Conservation (phyloP, 345 rosid genomes). For the Citrus medica region DNA sequence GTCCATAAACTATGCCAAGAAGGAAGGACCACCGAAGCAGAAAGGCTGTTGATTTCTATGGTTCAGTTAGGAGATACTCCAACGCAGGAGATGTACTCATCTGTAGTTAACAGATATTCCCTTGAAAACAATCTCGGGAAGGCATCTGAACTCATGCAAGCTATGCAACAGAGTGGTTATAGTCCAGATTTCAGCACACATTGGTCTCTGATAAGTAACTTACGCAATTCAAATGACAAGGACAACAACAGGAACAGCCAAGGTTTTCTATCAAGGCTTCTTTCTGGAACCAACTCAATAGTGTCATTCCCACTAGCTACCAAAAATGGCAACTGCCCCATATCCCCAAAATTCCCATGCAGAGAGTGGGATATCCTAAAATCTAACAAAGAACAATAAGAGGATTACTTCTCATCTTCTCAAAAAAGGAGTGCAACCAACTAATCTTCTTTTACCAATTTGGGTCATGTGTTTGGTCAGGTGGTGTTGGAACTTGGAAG, state of each 20-base stretch:
- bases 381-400: background rate
- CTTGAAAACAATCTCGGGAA: conserved; percentile 48
- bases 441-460: background rate
- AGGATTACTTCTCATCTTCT: background rate
- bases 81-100: conserved; percentile 44
- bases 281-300: conserved; percentile 37
- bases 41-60: conserved; percentile 49
- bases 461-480: background rate
- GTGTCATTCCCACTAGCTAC: background rate
- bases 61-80: conserved; percentile 49
- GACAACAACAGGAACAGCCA: conserved; percentile 20
- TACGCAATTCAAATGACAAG: conserved; percentile 41
- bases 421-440: background rate
- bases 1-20: conserved; percentile 36
- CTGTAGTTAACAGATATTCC: conserved; percentile 46
- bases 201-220: conserved; percentile 76
- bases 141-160: conserved; percentile 58
- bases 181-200: conserved; percentile 68
- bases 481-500: conserved; percentile 16
- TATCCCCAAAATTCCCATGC: background rate
- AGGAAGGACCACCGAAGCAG: conserved; percentile 48
- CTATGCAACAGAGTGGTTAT: conserved; percentile 61
- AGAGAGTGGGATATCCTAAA: background rate
- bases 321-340: conserved; percentile 24
- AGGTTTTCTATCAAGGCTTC: conserved; percentile 75